These are phyloP conservation scores for Fusarium camptoceras DNA, from an alignment of 2,329 filamentous ascomycete species.

Conservation along the genomic window DNA sequence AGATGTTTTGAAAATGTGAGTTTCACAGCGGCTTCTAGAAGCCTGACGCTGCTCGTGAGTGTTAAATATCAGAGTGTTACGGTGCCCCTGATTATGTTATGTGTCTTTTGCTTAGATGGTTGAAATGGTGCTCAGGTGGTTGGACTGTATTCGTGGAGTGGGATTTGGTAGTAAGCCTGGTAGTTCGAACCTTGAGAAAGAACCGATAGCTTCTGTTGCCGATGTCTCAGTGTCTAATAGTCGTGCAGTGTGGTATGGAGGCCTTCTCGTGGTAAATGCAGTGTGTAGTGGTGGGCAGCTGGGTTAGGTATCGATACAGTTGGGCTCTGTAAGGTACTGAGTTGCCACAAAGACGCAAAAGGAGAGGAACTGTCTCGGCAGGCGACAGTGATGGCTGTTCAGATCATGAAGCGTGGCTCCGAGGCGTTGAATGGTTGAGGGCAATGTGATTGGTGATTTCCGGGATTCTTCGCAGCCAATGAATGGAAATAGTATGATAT, in stretches of 20 bases:
- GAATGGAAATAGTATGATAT: constrained; percentile 49
- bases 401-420: constrained; percentile 45
- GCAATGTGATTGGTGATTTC: constrained; percentile 52
- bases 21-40: constrained; percentile 36
- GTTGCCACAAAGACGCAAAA: constrained; percentile 39
- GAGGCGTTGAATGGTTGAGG: constrained; percentile 48
- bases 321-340: constrained; percentile 39
- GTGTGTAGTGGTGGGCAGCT: constrained; percentile 41
- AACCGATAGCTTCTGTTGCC: constrained; percentile 11
- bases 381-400: constrained; percentile 41
- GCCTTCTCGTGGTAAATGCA: constrained; percentile 30
- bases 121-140: neutral
- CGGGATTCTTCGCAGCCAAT: constrained; percentile 51
- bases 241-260: constrained; percentile 28
- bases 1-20: constrained; percentile 19
- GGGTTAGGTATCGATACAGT: constrained; percentile 46
- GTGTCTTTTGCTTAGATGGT: constrained; percentile 12
- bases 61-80: constrained; percentile 27
- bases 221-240: constrained; percentile 19
- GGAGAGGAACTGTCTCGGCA: constrained; percentile 48
- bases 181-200: neutral
- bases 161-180: constrained; percentile 4
- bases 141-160: constrained; percentile 7
- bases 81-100: neutral
- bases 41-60: constrained; percentile 32